A percentile compares a stretch with the other conserved stretches of the same genome.
These are phyloP conservation scores for Pichia nakasei DNA, from an alignment of 805 yeast species.

Conservation along the genomic window DNA sequence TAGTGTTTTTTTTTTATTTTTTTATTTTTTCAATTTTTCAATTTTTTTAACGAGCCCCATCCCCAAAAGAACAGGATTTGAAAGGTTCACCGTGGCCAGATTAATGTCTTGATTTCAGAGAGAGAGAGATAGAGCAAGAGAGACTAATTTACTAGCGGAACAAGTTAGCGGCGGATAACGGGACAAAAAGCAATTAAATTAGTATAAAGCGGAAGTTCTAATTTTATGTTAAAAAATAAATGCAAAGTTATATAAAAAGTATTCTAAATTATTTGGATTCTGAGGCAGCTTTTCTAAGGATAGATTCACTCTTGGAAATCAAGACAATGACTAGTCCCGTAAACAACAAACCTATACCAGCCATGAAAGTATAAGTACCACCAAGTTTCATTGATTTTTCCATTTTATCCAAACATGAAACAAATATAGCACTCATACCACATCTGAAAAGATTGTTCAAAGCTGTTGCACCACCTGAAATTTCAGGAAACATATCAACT, in stretches of 20 bases:
- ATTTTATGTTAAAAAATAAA: not conserved
- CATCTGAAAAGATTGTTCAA: constrained; percentile 68
- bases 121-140: no score
- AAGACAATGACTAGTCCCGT: constrained; percentile 11
- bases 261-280: not conserved
- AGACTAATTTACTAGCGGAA: no score
- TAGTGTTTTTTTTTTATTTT: no score
- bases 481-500: constrained; percentile 67
- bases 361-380: constrained; percentile 70
- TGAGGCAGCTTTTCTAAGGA: not conserved
- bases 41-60: no score
- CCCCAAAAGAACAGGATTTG: no score
- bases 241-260: not conserved
- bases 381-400: constrained; percentile 50
- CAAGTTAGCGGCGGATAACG: no score
- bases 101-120: no score
- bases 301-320: constrained; percentile 14
- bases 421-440: constrained; percentile 57
- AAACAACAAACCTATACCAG: constrained; percentile 31
- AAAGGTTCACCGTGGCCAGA: no score
- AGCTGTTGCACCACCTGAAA: constrained; percentile 67
- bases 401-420: constrained; percentile 63
- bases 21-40: no score
- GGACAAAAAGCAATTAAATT: no score
- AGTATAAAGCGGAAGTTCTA: no score